Base-by-base conservation (phyloP, 352 stramenopile genomes). In the Globisporangium canariense region DNA sequence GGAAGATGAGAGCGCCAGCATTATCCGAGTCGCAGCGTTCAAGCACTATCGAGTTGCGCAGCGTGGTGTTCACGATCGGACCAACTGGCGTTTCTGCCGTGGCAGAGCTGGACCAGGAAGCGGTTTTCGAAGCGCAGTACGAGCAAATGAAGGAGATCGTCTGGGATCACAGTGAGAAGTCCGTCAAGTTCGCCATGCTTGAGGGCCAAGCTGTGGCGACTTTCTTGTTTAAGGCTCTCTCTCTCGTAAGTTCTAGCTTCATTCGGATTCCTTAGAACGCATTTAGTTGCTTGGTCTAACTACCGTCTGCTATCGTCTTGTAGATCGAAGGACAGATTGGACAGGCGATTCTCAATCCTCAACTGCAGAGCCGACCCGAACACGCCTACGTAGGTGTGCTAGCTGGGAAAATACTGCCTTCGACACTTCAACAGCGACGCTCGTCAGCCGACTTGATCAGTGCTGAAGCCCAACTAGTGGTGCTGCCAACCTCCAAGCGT, bases 361-460 rank as follows among this genome's bases (percentile, higher is more conserved):
- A 76, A 16, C 58, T 79, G 4, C 57, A 58, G 16, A 61, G 67
- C 6, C 50, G 60, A 9, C 84, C 80, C 0, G 76, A 86, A 20
- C 77, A 89, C 65, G 58, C 81, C 3, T 91, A 89, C 67, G 73
- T 91, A 9, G 84, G 84, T 13, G 82, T 89, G 22, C 76, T 90
- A 11, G 75, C 86, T 5, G 84, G 84, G 0, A 69, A 81, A 18
- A 86, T 76, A 11, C 32, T 86, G 1, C 79, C 84, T 4, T 89
- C 81, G 2, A 80, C 83, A 4, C 89, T 93, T 38, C 77, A 91
- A 53, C 84, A 91, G 60, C 80, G 79, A 4, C 73, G 82, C 16
- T 43, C 68, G 20, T 79, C 69, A 0, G 16, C 56, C 20, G 18
- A 65, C 51, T 77, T 58, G 3, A 5, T 55, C 11, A 16, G 18